Percentiles rank a stretch among this genome's conserved stretches.
Conservation (phyloP, 2,329 filamentous ascomycete species). For the Colletotrichum viniferum region DNA sequence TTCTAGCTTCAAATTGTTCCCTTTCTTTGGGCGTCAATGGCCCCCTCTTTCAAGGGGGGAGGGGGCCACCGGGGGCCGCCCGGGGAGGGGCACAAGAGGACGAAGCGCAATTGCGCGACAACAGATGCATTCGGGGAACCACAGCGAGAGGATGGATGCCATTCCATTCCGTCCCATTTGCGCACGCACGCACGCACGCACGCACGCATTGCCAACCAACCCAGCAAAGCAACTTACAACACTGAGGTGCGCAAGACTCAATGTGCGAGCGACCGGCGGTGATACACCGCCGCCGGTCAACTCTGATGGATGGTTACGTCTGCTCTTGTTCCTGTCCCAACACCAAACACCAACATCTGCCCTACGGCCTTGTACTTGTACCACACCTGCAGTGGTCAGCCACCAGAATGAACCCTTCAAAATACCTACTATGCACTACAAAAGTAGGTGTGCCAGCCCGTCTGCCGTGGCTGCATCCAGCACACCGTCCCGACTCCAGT, state of each 20-base stretch:
- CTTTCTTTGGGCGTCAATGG: background rate
- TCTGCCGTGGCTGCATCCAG: conserved; percentile 14
- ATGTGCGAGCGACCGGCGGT: background rate
- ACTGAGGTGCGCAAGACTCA: background rate
- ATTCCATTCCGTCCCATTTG: background rate
- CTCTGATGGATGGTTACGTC: background rate
- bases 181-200: background rate
- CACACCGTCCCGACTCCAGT: background rate
- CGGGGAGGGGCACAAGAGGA: background rate
- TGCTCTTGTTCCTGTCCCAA: conserved; percentile 1
- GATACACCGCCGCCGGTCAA: background rate
- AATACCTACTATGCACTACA: background rate
- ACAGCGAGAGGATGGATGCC: background rate
- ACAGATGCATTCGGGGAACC: background rate
- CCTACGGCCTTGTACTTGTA: background rate
- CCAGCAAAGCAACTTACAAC: background rate
- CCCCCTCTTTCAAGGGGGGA: background rate
- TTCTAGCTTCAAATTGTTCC: background rate
- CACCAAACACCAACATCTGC: background rate
- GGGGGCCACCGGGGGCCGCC: background rate
- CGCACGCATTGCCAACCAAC: background rate
- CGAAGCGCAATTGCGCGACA: background rate
- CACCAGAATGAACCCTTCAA: background rate
- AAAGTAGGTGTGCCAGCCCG: background rate
- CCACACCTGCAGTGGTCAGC: background rate